Conservation (phyloP, 371 early-diverging fungal genomes). For the Apophysomyces ossiformis region DNA sequence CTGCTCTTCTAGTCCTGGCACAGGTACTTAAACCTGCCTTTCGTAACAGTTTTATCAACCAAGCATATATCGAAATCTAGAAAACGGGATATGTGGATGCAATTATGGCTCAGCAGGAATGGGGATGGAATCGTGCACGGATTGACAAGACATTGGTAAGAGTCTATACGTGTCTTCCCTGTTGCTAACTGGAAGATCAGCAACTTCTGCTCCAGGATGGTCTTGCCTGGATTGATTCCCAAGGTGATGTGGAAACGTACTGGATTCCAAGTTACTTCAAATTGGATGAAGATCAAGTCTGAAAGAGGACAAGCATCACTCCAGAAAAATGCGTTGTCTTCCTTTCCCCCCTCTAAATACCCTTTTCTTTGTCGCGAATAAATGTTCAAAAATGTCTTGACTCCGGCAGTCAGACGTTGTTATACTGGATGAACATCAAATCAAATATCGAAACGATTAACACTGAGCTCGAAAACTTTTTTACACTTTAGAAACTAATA, state of each 20-base stretch:
- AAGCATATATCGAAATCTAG: constrained; percentile 20
- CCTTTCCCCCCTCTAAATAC: neutral
- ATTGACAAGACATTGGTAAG: constrained; percentile 50
- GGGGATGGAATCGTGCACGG: constrained; percentile 70
- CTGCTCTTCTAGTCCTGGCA: constrained; percentile 70
- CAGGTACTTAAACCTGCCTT: constrained; percentile 47
- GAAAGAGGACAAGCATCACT: neutral
- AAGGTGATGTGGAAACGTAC: constrained; percentile 63
- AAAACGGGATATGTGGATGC: constrained; percentile 70
- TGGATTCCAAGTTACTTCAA: constrained; percentile 85
- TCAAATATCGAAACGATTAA: neutral
- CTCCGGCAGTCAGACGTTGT: neutral
- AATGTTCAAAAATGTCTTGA: neutral
- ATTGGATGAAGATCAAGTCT: constrained; percentile 18
- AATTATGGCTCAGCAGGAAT: constrained; percentile 49
- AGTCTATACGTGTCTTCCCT: constrained; percentile 5
- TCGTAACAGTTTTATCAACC: neutral
- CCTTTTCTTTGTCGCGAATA: neutral
- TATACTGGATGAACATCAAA: neutral
- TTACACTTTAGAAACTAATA: constrained; percentile 2
- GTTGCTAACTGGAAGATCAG: constrained; percentile 33
- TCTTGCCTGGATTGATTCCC: constrained; percentile 84
- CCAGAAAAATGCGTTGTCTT: neutral
- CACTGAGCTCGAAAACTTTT: neutral
- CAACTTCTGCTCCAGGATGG: constrained; percentile 79